Evolutionary conservation across 768 basidiomycete species (phyloP).

Genomic region (Amylocystis lapponica): DNA sequence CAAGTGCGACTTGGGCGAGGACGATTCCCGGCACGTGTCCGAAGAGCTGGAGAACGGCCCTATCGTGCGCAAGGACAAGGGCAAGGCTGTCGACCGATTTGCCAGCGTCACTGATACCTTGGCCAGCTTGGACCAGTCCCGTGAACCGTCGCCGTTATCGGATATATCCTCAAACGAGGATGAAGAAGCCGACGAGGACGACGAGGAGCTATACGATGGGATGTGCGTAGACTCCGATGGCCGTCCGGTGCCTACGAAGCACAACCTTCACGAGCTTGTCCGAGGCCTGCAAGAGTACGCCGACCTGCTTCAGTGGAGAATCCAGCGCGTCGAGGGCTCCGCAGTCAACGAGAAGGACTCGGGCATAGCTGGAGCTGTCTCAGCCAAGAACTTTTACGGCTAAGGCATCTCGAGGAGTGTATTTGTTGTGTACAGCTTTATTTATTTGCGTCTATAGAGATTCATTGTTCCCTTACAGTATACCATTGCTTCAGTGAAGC

Average conservation of each 20-base stretch:
- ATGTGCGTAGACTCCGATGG: slow-evolving; percentile 9
- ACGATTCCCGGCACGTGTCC: slow-evolving; percentile 5
- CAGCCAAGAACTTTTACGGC: slow-evolving; percentile 13
- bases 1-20: slow-evolving; percentile 38
- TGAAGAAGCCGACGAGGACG: slow-evolving; percentile 10
- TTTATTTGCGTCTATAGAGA: too few species aligned
- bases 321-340: slow-evolving; percentile 23
- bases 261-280: slow-evolving; percentile 41
- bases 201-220: slow-evolving; percentile 10
- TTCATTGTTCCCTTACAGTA: too few species aligned
- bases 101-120: slow-evolving; percentile 1
- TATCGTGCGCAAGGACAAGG: background rate
- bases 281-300: slow-evolving; percentile 56
- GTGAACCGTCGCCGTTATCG: slow-evolving; percentile 15
- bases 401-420: background rate
- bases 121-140: slow-evolving; percentile 6
- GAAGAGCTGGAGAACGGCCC: background rate
- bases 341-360: slow-evolving; percentile 7
- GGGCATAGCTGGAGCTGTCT: background rate
- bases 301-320: slow-evolving; percentile 53
- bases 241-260: slow-evolving; percentile 19
- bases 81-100: background rate
- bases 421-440: too few species aligned
- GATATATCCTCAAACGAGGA: slow-evolving; percentile 7
- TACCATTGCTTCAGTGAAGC: too few species aligned